phyloP scores from a whole-genome alignment of 352 stramenopile species.

The Pythium coloratum region DNA sequence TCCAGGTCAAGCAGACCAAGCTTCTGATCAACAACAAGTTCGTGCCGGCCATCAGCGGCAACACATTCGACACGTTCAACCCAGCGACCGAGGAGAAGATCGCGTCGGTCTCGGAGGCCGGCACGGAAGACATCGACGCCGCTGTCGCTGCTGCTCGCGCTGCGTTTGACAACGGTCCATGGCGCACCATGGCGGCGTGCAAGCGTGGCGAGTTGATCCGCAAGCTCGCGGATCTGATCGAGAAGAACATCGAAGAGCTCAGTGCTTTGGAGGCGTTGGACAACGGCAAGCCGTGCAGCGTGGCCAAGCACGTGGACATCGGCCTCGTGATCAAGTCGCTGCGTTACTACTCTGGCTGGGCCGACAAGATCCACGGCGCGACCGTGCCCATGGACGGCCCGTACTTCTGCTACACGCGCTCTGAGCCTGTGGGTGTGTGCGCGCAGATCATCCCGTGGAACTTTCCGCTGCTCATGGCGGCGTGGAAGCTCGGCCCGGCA shows the following conservation, averaged over 20 bases:
- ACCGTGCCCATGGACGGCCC: conserved; percentile 54
- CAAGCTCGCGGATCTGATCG: conserved; percentile 53
- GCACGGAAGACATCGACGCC: conserved; percentile 42
- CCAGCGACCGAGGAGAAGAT: conserved; percentile 54
- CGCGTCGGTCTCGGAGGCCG: conserved; percentile 45
- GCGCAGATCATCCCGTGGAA: conserved; percentile 69
- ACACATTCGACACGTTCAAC: conserved; percentile 68
- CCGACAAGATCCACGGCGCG: conserved; percentile 48
- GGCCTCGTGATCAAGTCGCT: conserved; percentile 65
- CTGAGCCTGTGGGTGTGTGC: conserved; percentile 67
- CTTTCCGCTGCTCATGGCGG: conserved; percentile 59
- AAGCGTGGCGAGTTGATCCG: conserved; percentile 42
- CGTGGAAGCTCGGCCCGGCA: conserved; percentile 82
- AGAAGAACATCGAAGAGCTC: conserved; percentile 40
- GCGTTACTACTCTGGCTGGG: conserved; percentile 48
- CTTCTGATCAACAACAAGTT: conserved; percentile 89
- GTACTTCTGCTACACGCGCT: conserved; percentile 57
- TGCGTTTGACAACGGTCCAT: conserved; percentile 42
- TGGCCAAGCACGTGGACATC: conserved; percentile 67
- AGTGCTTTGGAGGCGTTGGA: conserved; percentile 64
- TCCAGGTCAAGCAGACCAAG: conserved; percentile 65
- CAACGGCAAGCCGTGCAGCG: conserved; percentile 56
- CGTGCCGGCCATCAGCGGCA: conserved; percentile 58
- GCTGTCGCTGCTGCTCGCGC: conserved; percentile 46
- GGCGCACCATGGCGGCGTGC: conserved; percentile 49